Base-by-base conservation (phyloP, 1,284 basidiomycete genomes). In the Mycena citricolor region DNA sequence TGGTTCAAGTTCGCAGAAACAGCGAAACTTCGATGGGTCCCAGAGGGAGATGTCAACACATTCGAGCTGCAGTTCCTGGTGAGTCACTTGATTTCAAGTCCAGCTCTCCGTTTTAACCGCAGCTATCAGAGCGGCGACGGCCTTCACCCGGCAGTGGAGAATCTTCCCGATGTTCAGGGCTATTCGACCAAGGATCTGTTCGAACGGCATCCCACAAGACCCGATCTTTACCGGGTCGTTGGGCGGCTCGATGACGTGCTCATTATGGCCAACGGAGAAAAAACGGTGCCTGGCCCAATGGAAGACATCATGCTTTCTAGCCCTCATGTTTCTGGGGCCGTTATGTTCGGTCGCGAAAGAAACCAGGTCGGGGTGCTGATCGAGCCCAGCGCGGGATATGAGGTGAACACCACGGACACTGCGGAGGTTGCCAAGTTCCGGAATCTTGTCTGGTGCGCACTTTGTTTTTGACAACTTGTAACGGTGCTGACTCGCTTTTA, bases 331-430 rank as follows among this genome's bases (percentile, higher is more conserved):
- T 42, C 55, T 10, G 65, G 61, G 0, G 61, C 58, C 5, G 43
- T 70, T 24, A 60, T 76, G 53, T 76, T 74, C 17, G 73, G 74
- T 20, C 58, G 65, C 1, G 66, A 58, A 21, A 65, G 61, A 8
- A 60, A 65, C 19, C 67, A 70, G 45, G 58, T 65, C 11, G 73
- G 74, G 2, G 47, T 72, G 23, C 59, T 75, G 37, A 49, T 76
- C 38, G 69, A 75, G 38, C 70, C 66, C 3, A 51, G 45, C 3
- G 29, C 46, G 0, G 59, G 41, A 12, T 26, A 58, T 16, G 35
- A 37, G 0, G 39, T 73, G 20, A 59, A 72, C 38, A 42, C 61
- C 25, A 32, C 46, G 0, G 57, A 70, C 24, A 53, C 56, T 11
- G 25, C 41, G 26, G 55, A 62, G 5, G 39, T 72, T 0, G 59